Base-by-base conservation (phyloP, 331 rosid genomes). In the Stylosanthes scabra region DNA sequence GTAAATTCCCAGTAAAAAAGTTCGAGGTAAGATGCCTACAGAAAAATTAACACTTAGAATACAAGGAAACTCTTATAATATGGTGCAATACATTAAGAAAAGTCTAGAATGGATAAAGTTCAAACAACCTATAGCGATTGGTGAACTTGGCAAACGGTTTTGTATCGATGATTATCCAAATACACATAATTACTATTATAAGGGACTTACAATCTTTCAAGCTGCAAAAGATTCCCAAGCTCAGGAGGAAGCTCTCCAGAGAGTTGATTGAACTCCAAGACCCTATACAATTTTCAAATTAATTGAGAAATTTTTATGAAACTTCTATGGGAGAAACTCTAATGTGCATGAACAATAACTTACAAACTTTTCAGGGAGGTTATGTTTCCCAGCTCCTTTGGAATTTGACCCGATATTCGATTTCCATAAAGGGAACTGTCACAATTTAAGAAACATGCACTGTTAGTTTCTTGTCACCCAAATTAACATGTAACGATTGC, bases 1-100 rank as follows among this genome's bases (percentile, higher is more conserved):
- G 98, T 59, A 93, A 31, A 62, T 82, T 86, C 68, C 96, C 97
- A 9, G 86, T 77, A 76, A 93, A 81, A 57, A 82, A 62, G 81
- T 93, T 89, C 44, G 98, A 91, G 57, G 85, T 79, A 11, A 93
- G 81, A 39, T 67, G 74, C 61, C 98, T 91, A 56, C 2, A 64
- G 3, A 1, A 68, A 57, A 15, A 66, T 29, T 49, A 25, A 78
- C 27, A 16, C 16, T 67, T 12, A 65, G 40, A 66, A 45, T 25
- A 55, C 13, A 37, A 52, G 10, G 8, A 42, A 16, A 16, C 41
- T 55, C 57, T 39, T 7, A 51, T 41, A 34, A 15, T 28, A 64
- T 11, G 9, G 12, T 46, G 42, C 16, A 31, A 8, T 5, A 15
- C 39, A 31, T 40, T 40, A 4, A 51, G 73, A 10, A 49, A 44